A percentile compares a stretch with the other conserved stretches of the same genome.
These are phyloP conservation scores for Beta corolliflora DNA, from an alignment of 179 eudicot species.

Conservation along the genomic window DNA sequence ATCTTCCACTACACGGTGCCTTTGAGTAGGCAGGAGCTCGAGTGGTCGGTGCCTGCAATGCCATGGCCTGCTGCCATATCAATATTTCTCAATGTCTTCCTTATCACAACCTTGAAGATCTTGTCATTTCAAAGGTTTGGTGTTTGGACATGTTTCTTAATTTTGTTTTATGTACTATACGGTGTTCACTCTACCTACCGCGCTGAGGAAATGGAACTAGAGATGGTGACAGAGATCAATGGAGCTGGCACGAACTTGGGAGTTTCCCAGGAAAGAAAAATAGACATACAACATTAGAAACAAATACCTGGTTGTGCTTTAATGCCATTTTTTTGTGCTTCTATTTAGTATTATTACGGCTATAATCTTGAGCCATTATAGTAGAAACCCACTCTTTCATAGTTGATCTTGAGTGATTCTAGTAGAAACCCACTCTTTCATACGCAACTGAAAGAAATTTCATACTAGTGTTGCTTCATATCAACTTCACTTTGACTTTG, in stretches of 20 bases:
- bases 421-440: too few relatives aligned
- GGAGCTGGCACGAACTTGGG: constrained; percentile 24
- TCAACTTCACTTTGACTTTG: not conserved
- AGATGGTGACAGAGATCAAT: constrained; percentile 27
- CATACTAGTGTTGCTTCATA: not conserved
- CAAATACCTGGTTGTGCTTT: not conserved
- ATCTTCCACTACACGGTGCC: constrained; percentile 47
- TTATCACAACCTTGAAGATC: constrained; percentile 56
- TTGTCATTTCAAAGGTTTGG: constrained; percentile 62
- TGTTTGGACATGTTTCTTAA: constrained; percentile 53
- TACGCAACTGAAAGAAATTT: not conserved
- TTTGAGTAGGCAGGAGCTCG: constrained; percentile 20
- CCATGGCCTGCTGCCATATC: constrained; percentile 81
- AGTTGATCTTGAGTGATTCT: too few relatives aligned
- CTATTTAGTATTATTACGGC: too few relatives aligned
- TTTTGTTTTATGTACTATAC: constrained; percentile 60
- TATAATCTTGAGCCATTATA: not conserved
- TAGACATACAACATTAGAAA: constrained; percentile 19
- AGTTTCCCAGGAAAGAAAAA: constrained; percentile 30
- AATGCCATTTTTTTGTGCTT: too few relatives aligned
- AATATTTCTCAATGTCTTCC: constrained; percentile 64
- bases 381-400: not conserved
- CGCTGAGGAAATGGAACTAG: constrained; percentile 46
- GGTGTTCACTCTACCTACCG: constrained; percentile 76
- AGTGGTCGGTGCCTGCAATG: constrained; percentile 71